Percentiles rank a stretch among this genome's conserved stretches.
These are phyloP conservation scores for Candida taoyuanica DNA, from an alignment of 805 yeast genomes.

Conservation along the genomic window DNA sequence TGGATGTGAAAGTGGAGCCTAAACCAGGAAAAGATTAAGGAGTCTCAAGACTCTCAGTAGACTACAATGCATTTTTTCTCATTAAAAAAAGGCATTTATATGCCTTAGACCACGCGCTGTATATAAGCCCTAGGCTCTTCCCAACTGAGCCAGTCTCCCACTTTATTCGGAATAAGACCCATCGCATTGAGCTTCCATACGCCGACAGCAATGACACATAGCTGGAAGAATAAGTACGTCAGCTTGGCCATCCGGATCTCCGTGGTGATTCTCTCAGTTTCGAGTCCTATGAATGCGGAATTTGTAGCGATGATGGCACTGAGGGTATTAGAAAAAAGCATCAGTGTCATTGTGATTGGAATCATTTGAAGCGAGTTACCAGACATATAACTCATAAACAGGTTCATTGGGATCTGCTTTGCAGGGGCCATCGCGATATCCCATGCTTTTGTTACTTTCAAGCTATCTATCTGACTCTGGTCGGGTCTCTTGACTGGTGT, in stretches of 20 bases:
- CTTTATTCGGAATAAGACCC: slow-evolving; percentile 87
- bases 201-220: slow-evolving; percentile 66
- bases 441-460: slow-evolving; percentile 61
- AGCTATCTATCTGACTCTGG: slow-evolving; percentile 11
- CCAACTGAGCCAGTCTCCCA: slow-evolving; percentile 92
- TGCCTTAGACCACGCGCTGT: slow-evolving; percentile 11
- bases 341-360: slow-evolving; percentile 84
- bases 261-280: slow-evolving; percentile 32
- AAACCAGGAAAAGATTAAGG: slow-evolving; percentile 1
- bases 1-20: not conserved
- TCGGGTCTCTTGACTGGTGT: slow-evolving; percentile 2
- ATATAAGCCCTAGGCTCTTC: slow-evolving; percentile 39
- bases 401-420: slow-evolving; percentile 83
- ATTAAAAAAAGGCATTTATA: too few relatives aligned
- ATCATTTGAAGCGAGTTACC: slow-evolving; percentile 87
- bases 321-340: slow-evolving; percentile 74
- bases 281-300: slow-evolving; percentile 47
- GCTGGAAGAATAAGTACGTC: slow-evolving; percentile 40
- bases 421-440: slow-evolving; percentile 79
- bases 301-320: slow-evolving; percentile 61
- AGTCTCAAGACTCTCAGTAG: too few relatives aligned
- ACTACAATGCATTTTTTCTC: too few relatives aligned
- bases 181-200: slow-evolving; percentile 77
- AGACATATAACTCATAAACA: slow-evolving; percentile 87
- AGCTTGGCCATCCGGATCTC: slow-evolving; percentile 28